Percentiles rank a stretch among this genome's conserved stretches.
Conservation (phyloP, 2,329 filamentous ascomycete species). For the Aureobasidium subglaciale region DNA sequence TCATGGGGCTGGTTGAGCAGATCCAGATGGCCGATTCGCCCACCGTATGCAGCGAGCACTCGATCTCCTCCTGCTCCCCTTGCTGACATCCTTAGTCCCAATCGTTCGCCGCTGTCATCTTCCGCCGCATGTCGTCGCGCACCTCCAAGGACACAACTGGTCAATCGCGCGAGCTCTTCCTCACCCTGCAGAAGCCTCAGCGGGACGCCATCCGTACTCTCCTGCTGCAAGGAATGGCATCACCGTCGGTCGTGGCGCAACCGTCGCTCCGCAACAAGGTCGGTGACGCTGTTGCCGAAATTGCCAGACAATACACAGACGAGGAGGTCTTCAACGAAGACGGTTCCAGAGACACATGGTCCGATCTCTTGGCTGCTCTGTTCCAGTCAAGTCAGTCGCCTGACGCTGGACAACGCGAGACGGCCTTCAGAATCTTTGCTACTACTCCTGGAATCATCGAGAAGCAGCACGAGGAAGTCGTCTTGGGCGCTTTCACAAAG, state of each 20-base stretch:
- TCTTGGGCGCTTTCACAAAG: constrained; percentile 78
- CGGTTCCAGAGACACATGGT: constrained; percentile 58
- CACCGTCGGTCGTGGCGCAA: constrained; percentile 52
- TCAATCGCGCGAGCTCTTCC: constrained; percentile 75
- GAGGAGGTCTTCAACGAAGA: constrained; percentile 38
- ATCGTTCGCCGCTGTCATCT: constrained; percentile 87
- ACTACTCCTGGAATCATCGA: constrained; percentile 94
- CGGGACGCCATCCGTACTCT: constrained; percentile 75
- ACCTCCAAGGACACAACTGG: constrained; percentile 67
- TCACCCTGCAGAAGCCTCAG: constrained; percentile 67
- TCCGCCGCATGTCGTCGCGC: constrained; percentile 87
- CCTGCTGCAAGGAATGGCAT: constrained; percentile 67
- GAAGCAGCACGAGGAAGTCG: constrained; percentile 87
- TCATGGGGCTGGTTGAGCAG: constrained; percentile 94
- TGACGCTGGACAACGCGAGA: constrained; percentile 79
- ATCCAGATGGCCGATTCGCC: constrained; percentile 69
- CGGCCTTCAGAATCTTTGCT: constrained; percentile 89
- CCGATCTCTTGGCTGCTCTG: constrained; percentile 75
- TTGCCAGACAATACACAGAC: constrained; percentile 91
- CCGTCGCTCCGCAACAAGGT: constrained; percentile 84
- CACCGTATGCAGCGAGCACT: constrained; percentile 44
- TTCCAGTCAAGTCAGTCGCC: constrained; percentile 86
- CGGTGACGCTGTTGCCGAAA: constrained; percentile 92
- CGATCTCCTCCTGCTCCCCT: background rate
- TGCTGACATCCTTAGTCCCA: constrained; percentile 55